Evolutionary conservation across 768 basidiomycete species (phyloP).

Genomic region (Cystofilobasidium ferigula): DNA sequence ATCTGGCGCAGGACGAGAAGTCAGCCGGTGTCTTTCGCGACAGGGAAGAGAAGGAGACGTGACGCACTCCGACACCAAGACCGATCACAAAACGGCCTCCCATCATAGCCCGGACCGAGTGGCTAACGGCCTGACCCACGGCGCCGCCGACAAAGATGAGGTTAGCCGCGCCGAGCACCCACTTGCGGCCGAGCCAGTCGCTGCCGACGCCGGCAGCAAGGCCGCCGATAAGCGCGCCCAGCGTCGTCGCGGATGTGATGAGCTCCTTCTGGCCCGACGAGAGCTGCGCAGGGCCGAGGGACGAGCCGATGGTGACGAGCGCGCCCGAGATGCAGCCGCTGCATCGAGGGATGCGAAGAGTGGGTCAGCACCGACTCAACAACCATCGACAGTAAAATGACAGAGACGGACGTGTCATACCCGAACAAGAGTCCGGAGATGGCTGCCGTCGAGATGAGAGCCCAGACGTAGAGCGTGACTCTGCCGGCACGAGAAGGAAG

Average conservation of each 20-base stretch:
- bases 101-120: slow-evolving; percentile 62
- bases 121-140: slow-evolving; percentile 48
- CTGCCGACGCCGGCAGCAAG: slow-evolving; percentile 57
- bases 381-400: too few species aligned
- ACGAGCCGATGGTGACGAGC: slow-evolving; percentile 59
- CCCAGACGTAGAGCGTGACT: slow-evolving; percentile 65
- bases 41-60: not conserved
- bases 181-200: slow-evolving; percentile 58
- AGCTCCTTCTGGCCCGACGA: slow-evolving; percentile 66
- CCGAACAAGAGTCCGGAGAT: slow-evolving; percentile 68
- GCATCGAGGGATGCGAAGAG: too few species aligned
- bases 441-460: slow-evolving; percentile 61
- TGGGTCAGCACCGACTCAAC: too few species aligned
- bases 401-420: slow-evolving; percentile 79
- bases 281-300: slow-evolving; percentile 51
- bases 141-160: slow-evolving; percentile 68
- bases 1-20: not conserved
- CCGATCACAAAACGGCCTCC: slow-evolving; percentile 66
- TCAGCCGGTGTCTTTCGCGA: not conserved
- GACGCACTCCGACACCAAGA: slow-evolving; percentile 48
- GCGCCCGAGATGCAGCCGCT: slow-evolving; percentile 71
- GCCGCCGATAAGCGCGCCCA: slow-evolving; percentile 67
- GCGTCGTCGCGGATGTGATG: slow-evolving; percentile 66
- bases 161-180: slow-evolving; percentile 58
- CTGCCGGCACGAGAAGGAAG: slow-evolving; percentile 9